Evolutionary conservation across 2,329 filamentous ascomycete genomes (phyloP), one percentile per base, ranked within the genome.

Genomic region (Penicillium sp.): DNA sequence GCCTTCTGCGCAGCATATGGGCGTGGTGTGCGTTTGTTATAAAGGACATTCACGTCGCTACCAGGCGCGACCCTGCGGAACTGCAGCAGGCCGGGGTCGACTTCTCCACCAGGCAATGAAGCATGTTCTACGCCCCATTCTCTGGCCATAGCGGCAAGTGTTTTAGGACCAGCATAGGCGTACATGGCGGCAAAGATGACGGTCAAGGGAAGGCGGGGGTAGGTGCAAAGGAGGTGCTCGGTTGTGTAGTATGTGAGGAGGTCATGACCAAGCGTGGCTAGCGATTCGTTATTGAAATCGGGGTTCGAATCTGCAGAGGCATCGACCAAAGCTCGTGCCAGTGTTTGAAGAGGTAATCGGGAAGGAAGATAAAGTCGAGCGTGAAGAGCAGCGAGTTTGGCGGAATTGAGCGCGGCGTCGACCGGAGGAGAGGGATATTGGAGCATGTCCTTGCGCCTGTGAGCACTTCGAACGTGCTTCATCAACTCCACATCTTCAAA

Each of bases 121-220:
- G 92, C 94, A 46, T 83, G 80, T 76, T 98, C 94, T 16, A 98
- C 87, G 79, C 95, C 95, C 95, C 95, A 99, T 79, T 95, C 90
- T 64, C 84, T 82, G 16, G 91, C 87, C 66, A 98, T 85, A 22
- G 87, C 82, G 55, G 88, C 82, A 51, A 98, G 83, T 0, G 93
- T 88, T 67, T 87, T 86, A 6, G 87, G 84, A 4, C 95, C 95
- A 51, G 89, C 85, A 75, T 92, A 98, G 51, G 91, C 93, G 71
- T 90, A 89, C 81, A 96, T 89, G 35, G 92, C 90, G 56, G 93
- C 88, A 79, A 92, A 96, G 55, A 97, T 81, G 59, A 99, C 89
- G n/a, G 85, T 80, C 84, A 95, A 90, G 57, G 95, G 95, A 57
- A 99, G 84, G 53, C 95, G 92, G 14, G 95, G 95, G 79, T 93